These are phyloP conservation scores for Trichoderma parareesei DNA, from an alignment of 495 filamentous ascomycete genomes.

Conservation along the genomic window DNA sequence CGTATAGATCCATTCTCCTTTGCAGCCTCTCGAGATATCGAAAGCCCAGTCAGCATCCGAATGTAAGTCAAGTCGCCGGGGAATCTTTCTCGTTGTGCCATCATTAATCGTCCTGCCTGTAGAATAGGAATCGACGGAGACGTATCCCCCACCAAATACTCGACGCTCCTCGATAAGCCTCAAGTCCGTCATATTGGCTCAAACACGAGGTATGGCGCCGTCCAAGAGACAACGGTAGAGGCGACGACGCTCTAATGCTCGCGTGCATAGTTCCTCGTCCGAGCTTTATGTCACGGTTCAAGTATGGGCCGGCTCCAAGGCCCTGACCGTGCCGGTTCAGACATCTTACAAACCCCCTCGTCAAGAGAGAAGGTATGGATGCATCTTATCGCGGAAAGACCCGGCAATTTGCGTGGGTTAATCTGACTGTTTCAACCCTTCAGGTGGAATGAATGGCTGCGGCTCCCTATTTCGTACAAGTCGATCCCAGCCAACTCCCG, in stretches of 20 bases:
- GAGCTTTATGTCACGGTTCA: slow-evolving; percentile 91
- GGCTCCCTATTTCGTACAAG: slow-evolving; percentile 73
- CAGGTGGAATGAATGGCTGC: slow-evolving; percentile 94
- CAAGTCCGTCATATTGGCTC: slow-evolving; percentile 82
- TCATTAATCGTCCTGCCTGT: slow-evolving; percentile 13
- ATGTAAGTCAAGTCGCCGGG: slow-evolving; percentile 48
- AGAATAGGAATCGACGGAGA: slow-evolving; percentile 84
- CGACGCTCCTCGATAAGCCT: slow-evolving; percentile 65
- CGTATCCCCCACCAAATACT: slow-evolving; percentile 68
- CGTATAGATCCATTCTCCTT: slow-evolving; percentile 92
- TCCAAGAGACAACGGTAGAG: not conserved
- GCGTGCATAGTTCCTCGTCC: slow-evolving; percentile 47
- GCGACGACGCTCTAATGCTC: not conserved
- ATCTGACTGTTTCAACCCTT: not conserved
- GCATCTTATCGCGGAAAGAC: not conserved
- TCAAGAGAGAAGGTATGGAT: slow-evolving; percentile 46
- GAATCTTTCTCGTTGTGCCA: slow-evolving; percentile 3
- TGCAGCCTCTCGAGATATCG: slow-evolving; percentile 71
- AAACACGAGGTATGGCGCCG: slow-evolving; percentile 45
- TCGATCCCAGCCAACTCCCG: slow-evolving; percentile 69
- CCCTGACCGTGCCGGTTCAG: slow-evolving; percentile 81
- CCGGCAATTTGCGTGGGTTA: not conserved
- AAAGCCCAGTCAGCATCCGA: slow-evolving; percentile 72
- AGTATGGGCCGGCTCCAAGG: slow-evolving; percentile 93
- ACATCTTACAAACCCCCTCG: slow-evolving; percentile 89